phyloP scores from a whole-genome alignment of 306 rosid species.

The Medicago arabica region DNA sequence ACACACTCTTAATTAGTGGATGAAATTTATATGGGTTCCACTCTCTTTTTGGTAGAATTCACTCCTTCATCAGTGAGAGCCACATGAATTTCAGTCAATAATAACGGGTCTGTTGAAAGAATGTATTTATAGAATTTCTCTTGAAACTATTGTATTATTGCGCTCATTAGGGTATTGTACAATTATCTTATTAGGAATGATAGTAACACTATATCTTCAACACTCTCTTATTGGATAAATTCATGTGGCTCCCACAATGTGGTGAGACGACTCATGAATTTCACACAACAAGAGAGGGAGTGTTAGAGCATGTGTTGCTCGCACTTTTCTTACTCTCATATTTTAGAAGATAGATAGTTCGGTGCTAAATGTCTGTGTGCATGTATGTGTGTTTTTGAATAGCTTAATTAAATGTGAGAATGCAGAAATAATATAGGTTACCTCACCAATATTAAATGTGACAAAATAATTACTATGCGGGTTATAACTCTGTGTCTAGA shows the following conservation, averaged over 20 bases:
- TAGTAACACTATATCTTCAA: background rate
- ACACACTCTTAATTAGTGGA: constrained; percentile 1
- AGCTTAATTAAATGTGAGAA: too few species aligned
- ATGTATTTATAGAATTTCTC: background rate
- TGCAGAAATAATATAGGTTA: too few species aligned
- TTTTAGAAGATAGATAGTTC: too few species aligned
- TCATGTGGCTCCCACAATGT: background rate
- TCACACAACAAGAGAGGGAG: background rate
- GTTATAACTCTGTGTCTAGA: too few species aligned
- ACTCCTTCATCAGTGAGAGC: background rate
- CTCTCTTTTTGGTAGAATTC: background rate
- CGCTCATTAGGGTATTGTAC: constrained; percentile 15
- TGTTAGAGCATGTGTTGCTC: background rate
- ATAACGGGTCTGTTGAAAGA: background rate
- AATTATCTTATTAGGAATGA: background rate
- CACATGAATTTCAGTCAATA: background rate
- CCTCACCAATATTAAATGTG: too few species aligned
- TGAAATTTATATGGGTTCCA: background rate
- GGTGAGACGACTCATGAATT: background rate
- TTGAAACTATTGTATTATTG: background rate
- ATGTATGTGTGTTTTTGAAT: too few species aligned
- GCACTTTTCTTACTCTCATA: too few species aligned
- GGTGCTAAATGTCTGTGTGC: too few species aligned
- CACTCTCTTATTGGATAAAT: background rate
- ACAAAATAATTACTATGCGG: too few species aligned